Base-by-base conservation (phyloP, 1,284 basidiomycete species). In the Cutaneotrichosporon sp. region DNA sequence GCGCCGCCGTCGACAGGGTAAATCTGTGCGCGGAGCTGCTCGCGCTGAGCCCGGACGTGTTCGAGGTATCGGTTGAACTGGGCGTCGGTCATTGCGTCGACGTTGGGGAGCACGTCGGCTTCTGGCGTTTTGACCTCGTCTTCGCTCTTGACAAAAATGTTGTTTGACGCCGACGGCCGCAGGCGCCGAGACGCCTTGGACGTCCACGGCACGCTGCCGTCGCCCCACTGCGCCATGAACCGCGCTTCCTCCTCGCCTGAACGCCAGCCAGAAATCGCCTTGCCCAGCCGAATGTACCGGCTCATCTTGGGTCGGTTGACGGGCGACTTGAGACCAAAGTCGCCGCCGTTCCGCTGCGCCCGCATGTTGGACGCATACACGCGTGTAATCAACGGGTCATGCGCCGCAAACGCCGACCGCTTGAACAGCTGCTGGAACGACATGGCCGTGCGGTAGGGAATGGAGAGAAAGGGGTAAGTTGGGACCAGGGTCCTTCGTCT, bases 281-380 rank as follows among this genome's bases (percentile, higher is more conserved):
- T 39, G 26, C 53, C 44, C 33, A 76, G 64, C 23, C 65, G 62
- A 50, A 76, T 69, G 58, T 70, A 70, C 36, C 58, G 59, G 4
- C 69, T 64, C 15, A 64, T 62, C 30, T 60, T 63, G 12, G 56
- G 40, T 4, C 65, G 61, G 45, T 64, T 61, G 4, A 74, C 56
- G 22, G 67, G 54, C 54, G 62, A 68, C 57, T 76, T 76, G 50
- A 76, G 60, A 26, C 74, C 74, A 59, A 61, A 76, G 55, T 76
- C 74, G 36, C 64, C 65, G 41, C 64, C 59, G 34, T 58, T 49
- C 12, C 21, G 23, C 9, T 49, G 42, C 4, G 58, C 41, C 40
- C 59, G 56, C 8, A 68, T 65, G 14, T 66, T 64, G 8, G 70
- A 65, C 26, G 69, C 67, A 64, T 76, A 76, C 50, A 76, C 63